Conservation (phyloP, 306 rosid species). For the Adenanthera pavonina region DNA sequence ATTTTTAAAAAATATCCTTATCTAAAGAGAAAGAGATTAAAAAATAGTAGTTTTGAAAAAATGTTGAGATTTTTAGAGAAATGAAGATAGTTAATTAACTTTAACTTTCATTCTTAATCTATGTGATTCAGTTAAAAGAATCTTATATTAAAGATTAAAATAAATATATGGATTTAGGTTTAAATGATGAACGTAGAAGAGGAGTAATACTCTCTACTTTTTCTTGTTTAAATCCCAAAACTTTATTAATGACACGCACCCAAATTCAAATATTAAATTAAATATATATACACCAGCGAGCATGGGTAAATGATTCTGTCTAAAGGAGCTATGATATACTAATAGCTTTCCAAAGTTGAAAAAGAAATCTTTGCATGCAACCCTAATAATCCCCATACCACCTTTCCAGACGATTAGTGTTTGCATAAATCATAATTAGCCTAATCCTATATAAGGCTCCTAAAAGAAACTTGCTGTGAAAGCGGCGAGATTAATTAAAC, state of each 20-base stretch:
- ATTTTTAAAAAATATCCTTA: too few relatives aligned
- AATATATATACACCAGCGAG: constrained; percentile 7
- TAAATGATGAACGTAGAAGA: constrained; percentile 40
- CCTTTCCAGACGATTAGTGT: background rate
- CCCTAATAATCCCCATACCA: constrained; percentile 27
- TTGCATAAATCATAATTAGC: background rate
- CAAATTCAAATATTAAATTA: constrained; percentile 16
- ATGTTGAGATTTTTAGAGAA: too few relatives aligned
- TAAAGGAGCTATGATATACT: background rate
- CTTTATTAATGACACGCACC: constrained; percentile 3
- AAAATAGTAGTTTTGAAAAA: too few relatives aligned
- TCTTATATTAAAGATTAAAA: too few relatives aligned
- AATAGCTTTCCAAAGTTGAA: constrained; percentile 40
- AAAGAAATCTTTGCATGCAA: constrained; percentile 22
- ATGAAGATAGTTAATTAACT: too few relatives aligned
- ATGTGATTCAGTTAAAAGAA: too few relatives aligned
- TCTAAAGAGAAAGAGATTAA: too few relatives aligned
- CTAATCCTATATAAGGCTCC: background rate
- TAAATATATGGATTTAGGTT: background rate
- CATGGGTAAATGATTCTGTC: constrained; percentile 55
- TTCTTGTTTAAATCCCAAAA: constrained; percentile 37
- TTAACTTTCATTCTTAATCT: too few relatives aligned
- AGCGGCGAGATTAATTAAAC: background rate
- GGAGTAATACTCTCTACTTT: background rate
- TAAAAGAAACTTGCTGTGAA: background rate